Evolutionary conservation across 2,329 filamentous ascomycete species (phyloP), one percentile per base, ranked within the genome.

Genomic region (Aspergillus sp.): DNA sequence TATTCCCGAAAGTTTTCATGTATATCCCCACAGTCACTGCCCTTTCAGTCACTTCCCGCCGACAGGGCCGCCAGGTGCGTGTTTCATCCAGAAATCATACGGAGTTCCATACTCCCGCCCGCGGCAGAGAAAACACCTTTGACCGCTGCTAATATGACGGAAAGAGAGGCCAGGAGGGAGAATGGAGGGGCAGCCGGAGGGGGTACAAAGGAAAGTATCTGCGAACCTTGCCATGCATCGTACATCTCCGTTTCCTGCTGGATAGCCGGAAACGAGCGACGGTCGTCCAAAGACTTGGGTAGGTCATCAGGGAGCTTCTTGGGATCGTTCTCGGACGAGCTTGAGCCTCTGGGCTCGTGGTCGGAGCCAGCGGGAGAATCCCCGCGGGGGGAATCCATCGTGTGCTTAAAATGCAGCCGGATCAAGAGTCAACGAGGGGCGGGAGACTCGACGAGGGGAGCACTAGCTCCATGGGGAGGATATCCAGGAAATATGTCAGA

Each of bases 221-320:
- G 61, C 81, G 72, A 74, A 89, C 93, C 93, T 87, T 98, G 92
- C 95, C 95, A 99, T 66, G 91, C 95, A 83, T 99, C 95, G 75
- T 98, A 99, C 79, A 97, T 91, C 81, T 98, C 95, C 41, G 93
- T 96, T 81, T 98, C 95, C 56, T 89, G 83, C 62, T 87, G 84
- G 61, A 88, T 86, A 47, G 80, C 81, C 4, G 87, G 84, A 35
- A 89, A 84, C 68, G 82, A 82, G 66, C 88, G 85, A 60, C 95
- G 87, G 79, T 99, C 95, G 74, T 99, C 89, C 55, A 99, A 84
- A 12, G 93, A 96, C 65, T 85, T 95, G 11, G 95, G 95, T 37
- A 99, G 84, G 76, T 99, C 95, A 65, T 84, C 79, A 41, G 95
- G 95, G 51, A 98, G 85, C 60, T 68, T 58, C 43, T 54, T 62